phyloP scores from a whole-genome alignment of 2,329 filamentous ascomycete genomes.

The Hypomyces perniciosus region DNA sequence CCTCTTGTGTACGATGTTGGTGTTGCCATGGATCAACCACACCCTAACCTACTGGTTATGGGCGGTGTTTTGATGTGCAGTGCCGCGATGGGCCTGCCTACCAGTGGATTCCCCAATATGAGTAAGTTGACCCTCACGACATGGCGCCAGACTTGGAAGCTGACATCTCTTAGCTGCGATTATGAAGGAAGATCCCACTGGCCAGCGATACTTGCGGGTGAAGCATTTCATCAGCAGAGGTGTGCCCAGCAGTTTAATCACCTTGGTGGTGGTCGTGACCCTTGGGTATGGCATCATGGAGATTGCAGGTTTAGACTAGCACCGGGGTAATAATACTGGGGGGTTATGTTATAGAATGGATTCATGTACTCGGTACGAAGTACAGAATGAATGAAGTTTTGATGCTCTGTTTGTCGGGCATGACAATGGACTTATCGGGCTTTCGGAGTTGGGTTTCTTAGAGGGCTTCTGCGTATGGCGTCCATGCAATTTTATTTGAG shows the following conservation, averaged over 20 bases:
- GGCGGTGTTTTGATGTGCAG: constrained; percentile 91
- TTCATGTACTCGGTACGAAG: no score
- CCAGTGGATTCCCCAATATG: constrained; percentile 98
- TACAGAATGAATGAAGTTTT: no score
- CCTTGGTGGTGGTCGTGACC: constrained; percentile 76
- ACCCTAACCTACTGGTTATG: constrained; percentile 95
- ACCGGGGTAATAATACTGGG: not conserved
- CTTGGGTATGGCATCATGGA: constrained; percentile 89
- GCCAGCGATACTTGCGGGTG: constrained; percentile 84
- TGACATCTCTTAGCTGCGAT: constrained; percentile 65
- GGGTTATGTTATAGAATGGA: no score
- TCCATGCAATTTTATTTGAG: no score
- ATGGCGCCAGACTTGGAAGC: constrained; percentile 1
- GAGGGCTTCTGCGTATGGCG: no score
- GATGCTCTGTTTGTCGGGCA: no score
- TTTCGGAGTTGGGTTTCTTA: no score
- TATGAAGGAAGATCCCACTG: constrained; percentile 97
- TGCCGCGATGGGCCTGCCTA: constrained; percentile 92
- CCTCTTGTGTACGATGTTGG: constrained; percentile 87
- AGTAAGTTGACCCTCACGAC: constrained; percentile 57
- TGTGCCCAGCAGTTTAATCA: constrained; percentile 77
- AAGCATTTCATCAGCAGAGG: constrained; percentile 94
- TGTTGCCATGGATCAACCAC: constrained; percentile 75
- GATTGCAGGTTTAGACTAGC: constrained; percentile 54
- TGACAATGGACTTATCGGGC: no score